Evolutionary conservation across 2,329 filamentous ascomycete species (phyloP), one percentile per base, ranked within the genome.

Genomic region (Venturia effusa): DNA sequence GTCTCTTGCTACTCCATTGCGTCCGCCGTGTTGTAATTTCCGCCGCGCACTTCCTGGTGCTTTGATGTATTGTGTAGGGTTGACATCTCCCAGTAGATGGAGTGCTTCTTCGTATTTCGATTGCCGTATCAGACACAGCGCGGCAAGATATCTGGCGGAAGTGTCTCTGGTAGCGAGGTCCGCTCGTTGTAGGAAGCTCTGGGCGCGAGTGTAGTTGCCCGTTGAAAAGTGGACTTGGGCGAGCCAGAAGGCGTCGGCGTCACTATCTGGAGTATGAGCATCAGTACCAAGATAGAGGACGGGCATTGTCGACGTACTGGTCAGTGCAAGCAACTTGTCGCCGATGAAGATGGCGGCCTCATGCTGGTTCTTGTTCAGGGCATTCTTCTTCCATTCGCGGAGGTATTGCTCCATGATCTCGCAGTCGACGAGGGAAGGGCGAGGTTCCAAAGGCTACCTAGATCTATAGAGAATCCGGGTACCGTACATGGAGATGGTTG

Each of bases 191-290:
- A 99, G 85, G 68, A 97, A 89, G 30, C 90, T 84, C 70, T 96
- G 88, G 2, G 94, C 92, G 70, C 94, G 89, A 10, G 89, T 94
- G 75, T 96, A 97, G 79, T 97, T 96, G 70, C 91, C 92, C 60
- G 91, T 94, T 61, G 88, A 89, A 77, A 97, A 99, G 76, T 99
- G 93, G 43, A 96, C 91, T 77, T 97, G 93, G n/a, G 94, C 94
- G 54, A 99, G 87, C 88, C 92, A 97, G 73, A 96, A 96, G 48
- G 92, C 93, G 74, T 99, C 94, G 68, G 90, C 88, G 71, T 96
- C 92, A 74, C 93, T 89, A 72, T 92, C 94, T 97, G 10, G 60
- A 39, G 43, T 34, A 55, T 59, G 40, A 65, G 64, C 32, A 39
- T 61, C 64, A 62, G 55, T 61, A 43, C 59, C 19, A 32, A 59